These are phyloP conservation scores for Linum trigynum DNA, from an alignment of 345 rosid genomes.

Conservation along the genomic window DNA sequence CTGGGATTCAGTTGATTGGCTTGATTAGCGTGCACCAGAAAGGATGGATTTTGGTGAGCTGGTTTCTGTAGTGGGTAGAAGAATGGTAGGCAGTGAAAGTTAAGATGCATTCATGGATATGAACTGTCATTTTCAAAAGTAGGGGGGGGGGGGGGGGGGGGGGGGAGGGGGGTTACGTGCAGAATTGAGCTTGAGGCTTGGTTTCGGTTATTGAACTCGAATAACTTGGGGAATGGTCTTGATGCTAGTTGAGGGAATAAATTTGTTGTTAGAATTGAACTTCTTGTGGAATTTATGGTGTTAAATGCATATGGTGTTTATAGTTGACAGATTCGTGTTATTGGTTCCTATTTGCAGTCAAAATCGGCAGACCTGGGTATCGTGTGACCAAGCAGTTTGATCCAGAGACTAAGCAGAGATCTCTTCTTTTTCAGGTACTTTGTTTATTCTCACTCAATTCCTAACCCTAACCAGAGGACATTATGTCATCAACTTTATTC, in stretches of 20 bases:
- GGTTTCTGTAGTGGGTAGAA: too few species aligned
- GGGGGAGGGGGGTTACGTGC: too few species aligned
- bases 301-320: not conserved
- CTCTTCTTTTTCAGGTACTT: conserved; percentile 83
- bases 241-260: not conserved
- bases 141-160: not conserved
- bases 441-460: not conserved
- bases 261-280: not conserved
- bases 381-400: conserved; percentile 93
- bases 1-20: not conserved
- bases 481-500: not conserved
- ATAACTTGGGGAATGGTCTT: not conserved
- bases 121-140: too few species aligned
- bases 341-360: conserved; percentile 37
- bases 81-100: too few species aligned
- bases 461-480: conserved; percentile 19
- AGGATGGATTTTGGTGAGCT: too few species aligned
- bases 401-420: conserved; percentile 83
- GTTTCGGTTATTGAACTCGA: not conserved
- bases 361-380: conserved; percentile 96
- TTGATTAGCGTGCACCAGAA: too few species aligned
- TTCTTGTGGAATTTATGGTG: not conserved
- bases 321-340: not conserved
- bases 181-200: not conserved
- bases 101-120: too few species aligned